These are phyloP conservation scores for Penicillium expansum DNA, from an alignment of 2,329 filamentous ascomycete species.

Conservation along the genomic window DNA sequence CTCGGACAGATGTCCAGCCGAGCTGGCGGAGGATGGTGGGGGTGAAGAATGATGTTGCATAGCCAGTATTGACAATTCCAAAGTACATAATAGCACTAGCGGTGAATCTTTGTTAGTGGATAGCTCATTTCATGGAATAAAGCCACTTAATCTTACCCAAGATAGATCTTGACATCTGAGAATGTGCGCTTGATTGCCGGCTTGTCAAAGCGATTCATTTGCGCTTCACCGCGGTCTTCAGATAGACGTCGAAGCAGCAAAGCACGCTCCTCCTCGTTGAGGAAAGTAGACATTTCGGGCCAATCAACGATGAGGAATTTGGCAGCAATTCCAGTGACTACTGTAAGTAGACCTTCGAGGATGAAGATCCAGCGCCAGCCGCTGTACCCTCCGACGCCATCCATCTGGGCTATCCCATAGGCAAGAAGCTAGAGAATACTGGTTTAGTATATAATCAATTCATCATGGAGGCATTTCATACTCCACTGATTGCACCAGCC, in stretches of 20 bases:
- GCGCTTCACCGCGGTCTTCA: slow-evolving; percentile 45
- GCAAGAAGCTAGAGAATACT: slow-evolving; percentile 35
- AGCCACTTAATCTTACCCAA: slow-evolving; percentile 29
- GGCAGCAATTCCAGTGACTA: slow-evolving; percentile 48
- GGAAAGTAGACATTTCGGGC: slow-evolving; percentile 47
- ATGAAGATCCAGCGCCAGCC: slow-evolving; percentile 52
- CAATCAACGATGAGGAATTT: slow-evolving; percentile 51
- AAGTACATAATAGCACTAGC: slow-evolving; percentile 58
- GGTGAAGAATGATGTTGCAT: slow-evolving; percentile 45
- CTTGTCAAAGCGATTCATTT: slow-evolving; percentile 55
- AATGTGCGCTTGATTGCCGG: slow-evolving; percentile 49
- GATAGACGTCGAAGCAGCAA: slow-evolving; percentile 45
- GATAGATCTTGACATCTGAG: slow-evolving; percentile 40
- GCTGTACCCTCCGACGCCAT: slow-evolving; percentile 40
- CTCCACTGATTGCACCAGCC: slow-evolving; percentile 41
- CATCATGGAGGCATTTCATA: slow-evolving; percentile 16
- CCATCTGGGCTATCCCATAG: slow-evolving; percentile 42
- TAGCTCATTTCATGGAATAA: slow-evolving; percentile 4
- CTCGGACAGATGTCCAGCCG: slow-evolving; percentile 53
- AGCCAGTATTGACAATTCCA: slow-evolving; percentile 55
- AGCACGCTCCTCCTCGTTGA: slow-evolving; percentile 46
- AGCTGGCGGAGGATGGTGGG: slow-evolving; percentile 49
- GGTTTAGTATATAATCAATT: neutral
- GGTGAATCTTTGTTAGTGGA: slow-evolving; percentile 6
- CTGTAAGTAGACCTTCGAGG: slow-evolving; percentile 49